Base-by-base conservation (phyloP, 1,284 basidiomycete genomes). In the Papiliotrema nemorosa region DNA sequence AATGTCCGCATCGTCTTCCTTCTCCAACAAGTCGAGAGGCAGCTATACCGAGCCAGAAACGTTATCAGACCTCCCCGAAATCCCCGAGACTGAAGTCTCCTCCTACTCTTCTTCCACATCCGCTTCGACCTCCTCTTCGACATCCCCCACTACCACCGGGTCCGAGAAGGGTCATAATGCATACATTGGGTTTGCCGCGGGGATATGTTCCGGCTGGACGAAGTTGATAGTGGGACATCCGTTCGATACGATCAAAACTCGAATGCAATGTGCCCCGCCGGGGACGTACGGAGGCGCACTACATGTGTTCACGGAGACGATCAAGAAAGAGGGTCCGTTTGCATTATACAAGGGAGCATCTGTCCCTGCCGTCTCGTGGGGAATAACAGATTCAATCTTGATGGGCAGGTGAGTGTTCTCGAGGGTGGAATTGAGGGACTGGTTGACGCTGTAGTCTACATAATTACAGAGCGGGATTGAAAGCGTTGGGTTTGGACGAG, bases 291-390 rank as follows among this genome's bases (percentile, higher is more conserved):
- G 54, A 13, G 73, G 73, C 20, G 72, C 73, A 0, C 63, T 62
- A 58, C 62, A 74, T 43, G 74, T 72, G 45, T 57, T 76, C 34
- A 54, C 53, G 1, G 53, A 59, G 35, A 72, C 70, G 1, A 54
- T 74, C 20, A 54, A 49, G 16, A 63, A 63, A 26, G 67, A 71
- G 52, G 73, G 73, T 6, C 61, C 69, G 2, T 27, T 62, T 36
- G 73, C 73, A 13, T 52, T 76, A 43, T 76, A 76, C 52, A 74
- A 74, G 52, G 74, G 74, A 33, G 73, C 74, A 4, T 68, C 69
- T 16, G 63, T 72, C 13, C 74, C 74, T 0, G 74, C 74, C 14
- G 51, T 76, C 25, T 69, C 70, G 34, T 76, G 74, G 74, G 67
- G 69, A 7, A 67, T 74, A 20, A 75, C 70, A 7, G 74, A 76